Evolutionary conservation across 768 basidiomycete species (phyloP), one percentile per base, ranked within the genome.

Genomic region (Lactarius sanguifluus): DNA sequence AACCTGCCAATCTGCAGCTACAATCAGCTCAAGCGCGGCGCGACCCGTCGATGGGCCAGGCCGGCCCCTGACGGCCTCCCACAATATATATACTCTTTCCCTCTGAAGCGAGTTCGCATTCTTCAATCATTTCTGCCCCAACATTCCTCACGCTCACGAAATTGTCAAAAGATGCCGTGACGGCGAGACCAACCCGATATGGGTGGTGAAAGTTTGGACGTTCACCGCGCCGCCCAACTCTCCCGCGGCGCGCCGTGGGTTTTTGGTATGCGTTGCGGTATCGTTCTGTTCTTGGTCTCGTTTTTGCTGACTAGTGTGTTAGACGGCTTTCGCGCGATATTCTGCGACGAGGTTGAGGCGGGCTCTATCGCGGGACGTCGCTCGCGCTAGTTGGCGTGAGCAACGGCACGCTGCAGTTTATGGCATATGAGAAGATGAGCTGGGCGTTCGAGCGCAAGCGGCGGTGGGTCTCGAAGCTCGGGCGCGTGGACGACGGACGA

Each of bases 191-290:
- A 98, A 99, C 76, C 97, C 96, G 0, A 86, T 98, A 71, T 98
- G 97, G 96, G 91, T 98, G 18, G 91, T 98, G 63, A 92, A 96
- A 79, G 96, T 97, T 10, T 86, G 97, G 66, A 95, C 98, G 88
- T 99, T 97, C 74, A 93, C 95, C 1, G 90, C 94, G 1, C 79
- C 79, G 12, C 76, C 83, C 34, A 82, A 84, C 63, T 85, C 88
- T 50, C 86, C 90, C 10, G 79, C 75, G 3, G 87, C 94, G 1
- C 98, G 97, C 76, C 85, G 86, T 20, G 86, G 89, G 12, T 80
- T 95, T 64, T 89, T n/a, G n/a, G n/a, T n/a, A n/a, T n/a, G n/a
- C n/a, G n/a, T n/a, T n/a, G n/a, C n/a, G n/a, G n/a, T n/a, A 3
- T 32, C 30, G 3, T 3, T 73, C 43, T n/a, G 2, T n/a, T 10